Percentiles rank a stretch among this genome's conserved stretches.
phyloP scores from a whole-genome alignment of 345 rosid genomes.

The Viola odorata region DNA sequence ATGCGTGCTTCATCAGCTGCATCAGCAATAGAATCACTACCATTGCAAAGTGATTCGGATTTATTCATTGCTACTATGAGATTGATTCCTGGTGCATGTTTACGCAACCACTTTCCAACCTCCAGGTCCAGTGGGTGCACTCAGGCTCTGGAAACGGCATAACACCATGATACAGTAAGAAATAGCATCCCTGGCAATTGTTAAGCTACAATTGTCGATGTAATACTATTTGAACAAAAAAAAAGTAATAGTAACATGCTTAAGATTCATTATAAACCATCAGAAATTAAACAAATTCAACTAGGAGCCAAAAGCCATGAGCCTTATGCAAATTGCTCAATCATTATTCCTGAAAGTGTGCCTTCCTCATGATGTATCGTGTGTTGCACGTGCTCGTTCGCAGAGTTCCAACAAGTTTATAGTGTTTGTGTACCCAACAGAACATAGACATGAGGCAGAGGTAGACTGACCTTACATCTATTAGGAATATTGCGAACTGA shows the following conservation, averaged over 20 bases:
- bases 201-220: background rate
- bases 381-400: no score
- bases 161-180: conserved; percentile 12
- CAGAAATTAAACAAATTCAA: no score
- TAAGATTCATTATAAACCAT: background rate
- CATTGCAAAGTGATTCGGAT: conserved; percentile 67
- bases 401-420: no score
- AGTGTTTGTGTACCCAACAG: no score
- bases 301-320: no score
- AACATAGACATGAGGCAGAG: background rate
- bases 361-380: no score
- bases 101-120: conserved; percentile 91
- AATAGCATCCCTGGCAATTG: background rate
- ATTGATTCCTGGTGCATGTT: conserved; percentile 62
- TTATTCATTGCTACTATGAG: conserved; percentile 82
- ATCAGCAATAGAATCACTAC: conserved; percentile 47
- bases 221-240: background rate
- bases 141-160: conserved; percentile 49
- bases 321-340: no score
- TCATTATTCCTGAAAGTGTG: no score
- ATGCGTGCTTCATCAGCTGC: conserved; percentile 56
- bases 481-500: conserved; percentile 70
- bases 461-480: conserved; percentile 64
- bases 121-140: conserved; percentile 91
- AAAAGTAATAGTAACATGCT: background rate